These are phyloP conservation scores for Cornus florida DNA, from an alignment of 148 eudicot genomes.

Conservation along the genomic window DNA sequence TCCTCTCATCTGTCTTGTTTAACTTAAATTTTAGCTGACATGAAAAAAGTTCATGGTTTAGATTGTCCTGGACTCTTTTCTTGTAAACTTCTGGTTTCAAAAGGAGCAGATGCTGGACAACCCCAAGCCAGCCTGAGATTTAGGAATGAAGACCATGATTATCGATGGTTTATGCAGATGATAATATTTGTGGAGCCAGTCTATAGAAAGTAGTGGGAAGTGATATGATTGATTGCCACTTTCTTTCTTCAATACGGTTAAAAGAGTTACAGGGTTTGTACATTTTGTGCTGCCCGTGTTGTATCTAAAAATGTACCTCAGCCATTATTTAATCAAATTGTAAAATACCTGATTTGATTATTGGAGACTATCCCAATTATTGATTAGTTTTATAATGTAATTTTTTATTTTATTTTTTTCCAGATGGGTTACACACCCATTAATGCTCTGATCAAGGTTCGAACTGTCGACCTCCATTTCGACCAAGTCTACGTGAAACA, in stretches of 20 bases:
- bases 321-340: neutral
- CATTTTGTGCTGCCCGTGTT: neutral
- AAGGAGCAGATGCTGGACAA: slow-evolving; percentile 29
- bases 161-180: neutral
- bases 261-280: neutral
- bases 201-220: neutral
- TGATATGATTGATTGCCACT: neutral
- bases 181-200: neutral
- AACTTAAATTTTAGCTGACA: slow-evolving; percentile 12
- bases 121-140: slow-evolving; percentile 35
- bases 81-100: slow-evolving; percentile 50
- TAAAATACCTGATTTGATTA: neutral
- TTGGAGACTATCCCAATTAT: no score
- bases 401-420: no score
- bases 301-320: neutral
- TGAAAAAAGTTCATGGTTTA: slow-evolving; percentile 24
- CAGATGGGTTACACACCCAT: no score
- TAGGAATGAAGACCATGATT: neutral
- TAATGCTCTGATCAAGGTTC: no score
- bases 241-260: neutral
- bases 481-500: no score
- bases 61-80: slow-evolving; percentile 79
- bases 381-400: no score
- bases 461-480: no score
- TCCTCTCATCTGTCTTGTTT: neutral